A percentile compares a stretch with the other conserved stretches of the same genome.
Evolutionary conservation across 1,284 basidiomycete genomes (phyloP).

Genomic region (Apiotrichum siamense): DNA sequence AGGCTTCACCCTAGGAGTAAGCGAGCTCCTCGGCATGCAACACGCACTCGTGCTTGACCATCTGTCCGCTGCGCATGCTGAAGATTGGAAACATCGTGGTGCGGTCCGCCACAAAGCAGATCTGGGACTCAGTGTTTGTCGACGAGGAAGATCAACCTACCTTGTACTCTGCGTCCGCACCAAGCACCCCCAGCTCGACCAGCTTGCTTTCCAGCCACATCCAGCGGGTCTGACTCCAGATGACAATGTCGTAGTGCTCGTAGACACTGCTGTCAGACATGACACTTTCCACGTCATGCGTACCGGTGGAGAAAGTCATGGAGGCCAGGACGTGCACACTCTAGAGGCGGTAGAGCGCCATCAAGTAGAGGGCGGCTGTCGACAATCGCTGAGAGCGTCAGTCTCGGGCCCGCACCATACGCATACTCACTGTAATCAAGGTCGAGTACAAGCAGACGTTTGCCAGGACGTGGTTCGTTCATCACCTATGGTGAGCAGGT

Average conservation of each 20-base stretch:
- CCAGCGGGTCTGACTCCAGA: constrained; percentile 78
- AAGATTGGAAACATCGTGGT: constrained; percentile 79
- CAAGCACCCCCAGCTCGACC: constrained; percentile 78
- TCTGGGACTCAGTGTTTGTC: constrained; percentile 12
- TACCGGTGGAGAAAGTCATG: constrained; percentile 64
- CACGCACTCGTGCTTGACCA: constrained; percentile 61
- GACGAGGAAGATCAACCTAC: constrained; percentile 43
- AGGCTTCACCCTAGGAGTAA: constrained; percentile 58
- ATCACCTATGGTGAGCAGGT: constrained; percentile 54
- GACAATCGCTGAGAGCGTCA: constrained; percentile 57
- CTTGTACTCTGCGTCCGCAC: constrained; percentile 61
- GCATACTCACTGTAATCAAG: constrained; percentile 71
- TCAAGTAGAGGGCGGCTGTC: constrained; percentile 75
- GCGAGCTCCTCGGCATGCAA: background rate
- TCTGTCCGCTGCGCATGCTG: constrained; percentile 62
- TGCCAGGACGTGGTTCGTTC: constrained; percentile 65
- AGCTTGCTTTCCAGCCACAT: constrained; percentile 87
- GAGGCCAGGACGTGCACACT: constrained; percentile 73
- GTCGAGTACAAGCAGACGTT: constrained; percentile 74
- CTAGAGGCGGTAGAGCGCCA: constrained; percentile 65
- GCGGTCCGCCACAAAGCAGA: constrained; percentile 65
- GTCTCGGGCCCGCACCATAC: too few relatives aligned
- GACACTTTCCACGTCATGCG: constrained; percentile 17
- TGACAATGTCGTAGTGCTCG: constrained; percentile 74
- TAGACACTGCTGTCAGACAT: constrained; percentile 52